A percentile compares a stretch with the other conserved stretches of the same genome.
Evolutionary conservation across 371 early-diverging fungal species (phyloP).

Genomic region (Syncephalastrum racemosum): DNA sequence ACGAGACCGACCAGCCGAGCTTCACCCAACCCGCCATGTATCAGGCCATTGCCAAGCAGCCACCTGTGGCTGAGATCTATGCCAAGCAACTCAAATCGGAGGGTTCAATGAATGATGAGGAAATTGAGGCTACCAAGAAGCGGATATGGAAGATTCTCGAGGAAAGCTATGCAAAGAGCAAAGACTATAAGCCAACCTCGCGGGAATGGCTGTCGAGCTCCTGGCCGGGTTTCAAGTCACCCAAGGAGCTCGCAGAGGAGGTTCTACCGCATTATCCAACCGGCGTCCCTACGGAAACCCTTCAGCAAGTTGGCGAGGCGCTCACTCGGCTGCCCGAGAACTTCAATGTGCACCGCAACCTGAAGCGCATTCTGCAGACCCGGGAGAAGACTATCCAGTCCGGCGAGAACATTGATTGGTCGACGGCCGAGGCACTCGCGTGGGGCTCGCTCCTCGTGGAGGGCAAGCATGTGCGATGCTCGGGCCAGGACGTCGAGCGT

Average conservation of each 20-base stretch:
- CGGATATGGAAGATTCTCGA: constrained; percentile 91
- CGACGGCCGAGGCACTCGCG: constrained; percentile 94
- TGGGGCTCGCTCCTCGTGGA: constrained; percentile 90
- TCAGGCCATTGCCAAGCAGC: constrained; percentile 82
- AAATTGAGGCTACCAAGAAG: constrained; percentile 85
- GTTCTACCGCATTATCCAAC: constrained; percentile 69
- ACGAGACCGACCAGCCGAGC: constrained; percentile 97
- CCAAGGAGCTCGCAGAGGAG: constrained; percentile 82
- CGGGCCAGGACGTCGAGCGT: constrained; percentile 97
- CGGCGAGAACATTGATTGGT: constrained; percentile 90
- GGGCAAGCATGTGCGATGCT: constrained; percentile 88
- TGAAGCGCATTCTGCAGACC: constrained; percentile 81
- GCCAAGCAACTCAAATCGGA: constrained; percentile 78
- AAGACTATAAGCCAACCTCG: constrained; percentile 83
- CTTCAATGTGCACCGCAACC: constrained; percentile 86
- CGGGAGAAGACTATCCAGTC: constrained; percentile 78
- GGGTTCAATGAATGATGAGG: constrained; percentile 79
- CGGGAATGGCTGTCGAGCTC: constrained; percentile 94
- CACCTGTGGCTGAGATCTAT: constrained; percentile 83
- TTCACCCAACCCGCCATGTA: constrained; percentile 99
- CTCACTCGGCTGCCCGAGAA: constrained; percentile 78
- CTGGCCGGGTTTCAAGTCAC: constrained; percentile 87
- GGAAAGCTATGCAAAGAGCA: constrained; percentile 86
- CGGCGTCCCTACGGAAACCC: constrained; percentile 75
- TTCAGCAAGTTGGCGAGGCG: constrained; percentile 80